phyloP scores from a whole-genome alignment of 2,329 filamentous ascomycete genomes.

The Aspergillus fumigatiaffinis region DNA sequence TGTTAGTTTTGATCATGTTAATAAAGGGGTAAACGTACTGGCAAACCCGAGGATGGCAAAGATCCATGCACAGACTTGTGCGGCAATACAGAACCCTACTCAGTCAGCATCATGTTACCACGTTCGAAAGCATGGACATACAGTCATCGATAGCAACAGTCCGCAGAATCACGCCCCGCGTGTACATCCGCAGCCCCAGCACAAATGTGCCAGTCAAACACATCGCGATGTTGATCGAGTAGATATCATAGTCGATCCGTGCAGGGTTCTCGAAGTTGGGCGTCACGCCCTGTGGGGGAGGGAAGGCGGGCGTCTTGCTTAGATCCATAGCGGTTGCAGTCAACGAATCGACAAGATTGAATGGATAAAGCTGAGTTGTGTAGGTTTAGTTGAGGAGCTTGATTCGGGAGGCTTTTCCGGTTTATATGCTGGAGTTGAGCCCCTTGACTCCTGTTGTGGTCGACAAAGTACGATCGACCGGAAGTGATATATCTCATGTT shows the following conservation, averaged over 20 bases:
- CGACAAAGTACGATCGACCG: neutral
- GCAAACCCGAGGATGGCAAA: slow-evolving; percentile 11
- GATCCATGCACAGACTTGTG: slow-evolving; percentile 12
- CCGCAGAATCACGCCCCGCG: slow-evolving; percentile 3
- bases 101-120: neutral
- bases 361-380: neutral
- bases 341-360: neutral
- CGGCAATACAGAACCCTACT: slow-evolving; percentile 6
- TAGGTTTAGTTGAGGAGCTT: neutral
- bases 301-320: slow-evolving; percentile 9
- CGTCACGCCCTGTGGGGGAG: neutral
- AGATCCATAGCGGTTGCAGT: slow-evolving; percentile 1
- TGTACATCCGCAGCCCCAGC: slow-evolving; percentile 9
- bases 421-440: neutral
- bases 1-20: neutral
- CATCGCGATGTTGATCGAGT: slow-evolving; percentile 11
- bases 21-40: neutral
- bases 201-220: slow-evolving; percentile 5
- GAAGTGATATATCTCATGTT: neutral
- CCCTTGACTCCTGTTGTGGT: neutral
- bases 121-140: neutral
- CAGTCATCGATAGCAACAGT: slow-evolving; percentile 7
- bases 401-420: neutral
- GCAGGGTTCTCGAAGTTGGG: neutral
- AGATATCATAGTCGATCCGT: slow-evolving; percentile 7